Base-by-base conservation (phyloP, 768 basidiomycete genomes). In the Tulasnella sp. region DNA sequence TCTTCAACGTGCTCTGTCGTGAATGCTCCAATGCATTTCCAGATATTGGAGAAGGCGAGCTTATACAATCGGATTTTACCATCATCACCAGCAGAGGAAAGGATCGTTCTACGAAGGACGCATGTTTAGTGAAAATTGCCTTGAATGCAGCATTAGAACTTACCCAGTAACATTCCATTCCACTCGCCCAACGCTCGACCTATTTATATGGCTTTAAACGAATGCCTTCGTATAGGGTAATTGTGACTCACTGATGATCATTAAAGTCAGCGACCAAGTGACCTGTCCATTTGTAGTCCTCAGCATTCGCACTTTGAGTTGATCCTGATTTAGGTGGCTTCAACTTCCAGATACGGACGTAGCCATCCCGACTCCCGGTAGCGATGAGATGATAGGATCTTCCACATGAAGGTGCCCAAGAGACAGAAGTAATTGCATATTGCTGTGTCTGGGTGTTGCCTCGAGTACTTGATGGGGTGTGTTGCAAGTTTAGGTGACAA, bases 401-500 rank as follows among this genome's bases (percentile, higher is more conserved):
- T 5, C 93, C 95, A 54, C 89, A 93, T 0, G 83, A 83, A 0
- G 95, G 87, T 0, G 93, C 90, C 92, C 92, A 99, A 13, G 90
- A 72, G 31, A 98, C 76, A 27, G 82, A 80, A 0, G 83, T 85
- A 44, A 93, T 75, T 2, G 92, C 76, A 34, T 70, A 78, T 3
- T 74, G 68, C 12, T 63, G 46, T 58, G 58, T 20, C n/a, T 47
- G 33, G 35, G 44, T 37, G 28, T 68, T 68, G 27, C 65, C 48
- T 53, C 16, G 56, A 55, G 7, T 57, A 39, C 37, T 61, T 22
- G 6, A 58, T 39, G 70, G 67, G 55, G 61, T 64, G 22, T 73
- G 70, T 22, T 77, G 77, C 29, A 89, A 72, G 5, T 71, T 63
- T 46, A 88, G 71, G 27, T 86, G 66, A 2, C 76, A 75, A 1